Evolutionary conservation across 208 protist species (phyloP).

Genomic region (Tetramitus jugosus): DNA sequence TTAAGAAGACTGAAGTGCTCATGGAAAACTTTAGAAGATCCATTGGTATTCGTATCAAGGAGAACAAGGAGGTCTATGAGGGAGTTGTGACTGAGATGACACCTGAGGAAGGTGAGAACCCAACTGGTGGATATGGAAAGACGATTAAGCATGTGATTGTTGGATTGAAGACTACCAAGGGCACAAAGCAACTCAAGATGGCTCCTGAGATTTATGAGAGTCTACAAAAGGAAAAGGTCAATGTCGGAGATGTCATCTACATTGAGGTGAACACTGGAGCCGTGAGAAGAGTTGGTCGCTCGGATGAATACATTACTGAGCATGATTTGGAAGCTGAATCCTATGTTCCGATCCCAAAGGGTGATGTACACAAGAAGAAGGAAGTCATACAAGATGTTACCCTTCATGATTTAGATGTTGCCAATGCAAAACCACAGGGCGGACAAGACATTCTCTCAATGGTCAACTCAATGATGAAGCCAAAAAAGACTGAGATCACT

Average conservation of each 20-base stretch:
- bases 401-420: constrained; percentile 98
- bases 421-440: constrained; percentile 92
- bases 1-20: constrained; percentile 99
- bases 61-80: constrained; percentile 99
- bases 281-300: constrained; percentile 90
- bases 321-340: constrained; percentile 97
- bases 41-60: constrained; percentile 99
- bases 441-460: constrained; percentile 94
- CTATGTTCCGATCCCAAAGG: constrained; percentile 99
- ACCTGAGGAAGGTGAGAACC: constrained; percentile 94
- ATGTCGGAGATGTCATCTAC: constrained; percentile 99
- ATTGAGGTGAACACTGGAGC: constrained; percentile 97
- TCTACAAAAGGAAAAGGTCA: constrained; percentile 96
- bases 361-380: constrained; percentile 99
- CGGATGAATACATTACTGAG: constrained; percentile 87
- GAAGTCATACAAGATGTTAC: constrained; percentile 99
- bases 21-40: constrained; percentile 99
- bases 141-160: constrained; percentile 96
- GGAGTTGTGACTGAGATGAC: constrained; percentile 97
- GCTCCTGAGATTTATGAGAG: constrained; percentile 98
- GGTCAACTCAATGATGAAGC: constrained; percentile 96
- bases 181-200: constrained; percentile 95
- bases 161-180: constrained; percentile 94
- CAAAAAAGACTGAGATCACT: constrained; percentile 99
- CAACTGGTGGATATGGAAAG: constrained; percentile 92